These are phyloP conservation scores for Cercospora sp. DNA, from an alignment of 2,329 filamentous ascomycete species.

Conservation along the genomic window DNA sequence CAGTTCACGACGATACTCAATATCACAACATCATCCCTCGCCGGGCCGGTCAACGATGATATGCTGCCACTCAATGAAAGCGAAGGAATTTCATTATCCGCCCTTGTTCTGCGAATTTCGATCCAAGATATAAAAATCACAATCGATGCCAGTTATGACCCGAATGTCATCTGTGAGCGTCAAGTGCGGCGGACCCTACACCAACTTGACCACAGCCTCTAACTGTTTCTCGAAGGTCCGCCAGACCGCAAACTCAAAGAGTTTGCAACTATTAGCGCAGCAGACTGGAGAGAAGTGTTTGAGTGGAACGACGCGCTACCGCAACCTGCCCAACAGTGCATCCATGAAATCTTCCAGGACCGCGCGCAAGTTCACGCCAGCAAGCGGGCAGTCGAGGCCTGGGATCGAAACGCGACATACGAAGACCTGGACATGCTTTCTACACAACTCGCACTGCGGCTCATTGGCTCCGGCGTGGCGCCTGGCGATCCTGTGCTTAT, in stretches of 20 bases:
- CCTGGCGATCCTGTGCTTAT: not conserved
- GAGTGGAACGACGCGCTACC: not conserved
- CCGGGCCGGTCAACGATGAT: not conserved
- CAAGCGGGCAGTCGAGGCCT: not conserved
- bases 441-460: not conserved
- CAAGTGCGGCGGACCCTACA: not conserved
- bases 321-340: not conserved
- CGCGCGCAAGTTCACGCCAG: not conserved
- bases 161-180: not conserved
- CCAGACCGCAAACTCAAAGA: not conserved
- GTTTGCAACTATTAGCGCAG: not conserved
- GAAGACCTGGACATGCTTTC: not conserved
- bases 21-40: not conserved
- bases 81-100: not conserved
- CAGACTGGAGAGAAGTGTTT: not conserved
- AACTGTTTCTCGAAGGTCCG: not conserved
- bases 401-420: not conserved
- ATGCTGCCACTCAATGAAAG: not conserved
- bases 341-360: not conserved
- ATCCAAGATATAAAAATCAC: not conserved
- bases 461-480: not conserved
- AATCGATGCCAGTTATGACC: not conserved
- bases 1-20: not conserved
- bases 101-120: not conserved
- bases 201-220: not conserved